Evolutionary conservation across 1,284 basidiomycete species (phyloP).

Genomic region (Tranzscheliella williamsii): DNA sequence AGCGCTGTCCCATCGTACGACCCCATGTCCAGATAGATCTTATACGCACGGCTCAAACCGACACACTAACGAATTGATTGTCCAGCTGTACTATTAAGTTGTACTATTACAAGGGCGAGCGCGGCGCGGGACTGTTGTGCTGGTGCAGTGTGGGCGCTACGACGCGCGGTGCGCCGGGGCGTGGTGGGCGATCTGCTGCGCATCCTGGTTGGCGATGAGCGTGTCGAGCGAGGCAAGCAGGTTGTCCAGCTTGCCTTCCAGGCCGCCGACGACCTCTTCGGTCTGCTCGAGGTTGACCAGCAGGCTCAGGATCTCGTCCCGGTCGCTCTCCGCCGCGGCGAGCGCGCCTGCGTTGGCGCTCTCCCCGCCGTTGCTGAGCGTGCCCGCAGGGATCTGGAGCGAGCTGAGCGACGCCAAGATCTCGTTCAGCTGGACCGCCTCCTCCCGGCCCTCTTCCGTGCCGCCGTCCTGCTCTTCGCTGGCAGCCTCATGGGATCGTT

Average conservation of each 20-base stretch:
- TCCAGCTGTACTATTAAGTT: too few species aligned
- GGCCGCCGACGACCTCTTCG: conserved; percentile 30
- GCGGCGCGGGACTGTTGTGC: too few species aligned
- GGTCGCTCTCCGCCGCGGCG: conserved; percentile 14
- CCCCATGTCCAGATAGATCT: too few species aligned
- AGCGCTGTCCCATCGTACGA: too few species aligned
- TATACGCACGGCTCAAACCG: too few species aligned
- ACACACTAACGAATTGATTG: too few species aligned
- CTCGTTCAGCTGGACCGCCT: conserved; percentile 30
- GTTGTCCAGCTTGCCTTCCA: conserved; percentile 30
- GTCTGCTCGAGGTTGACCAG: conserved; percentile 36
- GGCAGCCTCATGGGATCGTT: background rate
- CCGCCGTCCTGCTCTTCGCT: conserved; percentile 2
- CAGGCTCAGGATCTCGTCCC: conserved; percentile 29
- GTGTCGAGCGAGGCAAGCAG: conserved; percentile 28
- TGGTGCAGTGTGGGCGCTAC: too few species aligned
- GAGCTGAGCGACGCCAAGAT: conserved; percentile 32
- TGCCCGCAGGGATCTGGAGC: conserved; percentile 23
- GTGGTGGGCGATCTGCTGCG: too few species aligned
- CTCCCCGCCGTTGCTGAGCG: conserved; percentile 1
- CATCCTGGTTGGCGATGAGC: conserved; percentile 29
- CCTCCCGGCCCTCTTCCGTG: conserved; percentile 2
- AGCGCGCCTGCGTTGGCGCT: background rate
- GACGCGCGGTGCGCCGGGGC: too few species aligned
- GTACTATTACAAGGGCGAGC: too few species aligned